phyloP scores from a whole-genome alignment of 768 basidiomycete species.

The Podaxis mareebaensis region DNA sequence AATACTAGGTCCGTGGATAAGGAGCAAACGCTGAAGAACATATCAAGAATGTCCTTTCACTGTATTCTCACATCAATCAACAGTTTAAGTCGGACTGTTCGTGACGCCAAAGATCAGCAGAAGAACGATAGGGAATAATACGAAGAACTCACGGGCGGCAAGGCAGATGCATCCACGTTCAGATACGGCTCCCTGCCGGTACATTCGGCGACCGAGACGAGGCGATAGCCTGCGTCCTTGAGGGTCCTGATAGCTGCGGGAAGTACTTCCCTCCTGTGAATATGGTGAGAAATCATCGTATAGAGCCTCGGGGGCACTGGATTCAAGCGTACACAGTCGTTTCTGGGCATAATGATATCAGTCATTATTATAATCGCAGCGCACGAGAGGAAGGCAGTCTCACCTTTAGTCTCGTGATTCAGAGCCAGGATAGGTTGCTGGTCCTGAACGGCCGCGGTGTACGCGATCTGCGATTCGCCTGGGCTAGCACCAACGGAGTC shows the following conservation, averaged over 20 bases:
- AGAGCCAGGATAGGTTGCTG: slow-evolving; percentile 34
- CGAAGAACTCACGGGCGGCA: slow-evolving; percentile 3
- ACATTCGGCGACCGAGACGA: slow-evolving; percentile 19
- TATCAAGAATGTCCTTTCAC: no score
- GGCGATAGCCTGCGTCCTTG: slow-evolving; percentile 23
- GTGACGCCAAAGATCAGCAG: neutral
- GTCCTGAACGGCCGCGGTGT: slow-evolving; percentile 24
- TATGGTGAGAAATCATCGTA: no score
- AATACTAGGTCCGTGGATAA: no score
- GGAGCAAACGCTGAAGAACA: no score
- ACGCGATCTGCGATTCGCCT: slow-evolving; percentile 28
- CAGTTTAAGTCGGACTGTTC: no score
- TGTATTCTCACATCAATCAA: no score
- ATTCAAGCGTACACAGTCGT: neutral
- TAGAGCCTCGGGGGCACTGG: no score
- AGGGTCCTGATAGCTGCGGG: slow-evolving; percentile 38
- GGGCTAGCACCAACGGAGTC: slow-evolving; percentile 35
- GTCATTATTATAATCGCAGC: neutral
- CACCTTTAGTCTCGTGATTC: slow-evolving; percentile 36
- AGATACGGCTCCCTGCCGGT: slow-evolving; percentile 14
- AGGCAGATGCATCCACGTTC: slow-evolving; percentile 7
- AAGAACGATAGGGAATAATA: neutral
- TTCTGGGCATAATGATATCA: neutral
- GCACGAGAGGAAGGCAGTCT: slow-evolving; percentile 7
- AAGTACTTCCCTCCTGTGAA: slow-evolving; percentile 25